These are phyloP conservation scores for Candida silvicultrix DNA, from an alignment of 805 yeast genomes.

Conservation along the genomic window DNA sequence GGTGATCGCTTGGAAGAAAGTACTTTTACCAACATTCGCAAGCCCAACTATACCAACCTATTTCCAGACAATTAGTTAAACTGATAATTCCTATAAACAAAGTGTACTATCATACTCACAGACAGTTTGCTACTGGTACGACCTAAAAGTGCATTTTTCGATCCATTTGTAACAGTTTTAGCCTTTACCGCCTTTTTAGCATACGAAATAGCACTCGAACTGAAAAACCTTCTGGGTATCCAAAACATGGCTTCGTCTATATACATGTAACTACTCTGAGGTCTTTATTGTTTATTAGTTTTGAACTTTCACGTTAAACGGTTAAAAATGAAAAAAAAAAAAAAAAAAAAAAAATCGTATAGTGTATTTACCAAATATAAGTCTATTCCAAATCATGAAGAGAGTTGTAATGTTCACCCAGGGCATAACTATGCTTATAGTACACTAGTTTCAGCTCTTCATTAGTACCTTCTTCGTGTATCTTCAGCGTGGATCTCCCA, in stretches of 20 bases:
- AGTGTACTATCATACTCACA: no score
- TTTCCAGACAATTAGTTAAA: no score
- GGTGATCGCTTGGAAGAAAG: constrained; percentile 78
- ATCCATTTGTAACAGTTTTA: not conserved
- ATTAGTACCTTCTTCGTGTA: constrained; percentile 46
- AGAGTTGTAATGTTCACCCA: constrained; percentile 95
- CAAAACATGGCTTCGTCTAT: no score
- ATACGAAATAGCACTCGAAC: not conserved
- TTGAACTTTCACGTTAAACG: no score
- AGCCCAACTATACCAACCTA: constrained; percentile 66
- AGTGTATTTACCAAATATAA: not conserved
- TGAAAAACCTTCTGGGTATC: not conserved
- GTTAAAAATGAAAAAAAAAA: no score
- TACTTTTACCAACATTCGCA: constrained; percentile 77
- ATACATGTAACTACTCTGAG: no score
- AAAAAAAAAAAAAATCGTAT: not conserved
- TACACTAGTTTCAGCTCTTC: constrained; percentile 67
- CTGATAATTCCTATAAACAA: no score
- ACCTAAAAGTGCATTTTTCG: constrained; percentile 16
- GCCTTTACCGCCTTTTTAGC: constrained; percentile 14
- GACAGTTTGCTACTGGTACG: constrained; percentile 22
- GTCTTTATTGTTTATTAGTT: no score
- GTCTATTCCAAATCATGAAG: constrained; percentile 39
- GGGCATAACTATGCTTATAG: constrained; percentile 78
- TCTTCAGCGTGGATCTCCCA: constrained; percentile 59